Evolutionary conservation across 306 rosid genomes (phyloP).

Genomic region (Gleditsia sinensis): DNA sequence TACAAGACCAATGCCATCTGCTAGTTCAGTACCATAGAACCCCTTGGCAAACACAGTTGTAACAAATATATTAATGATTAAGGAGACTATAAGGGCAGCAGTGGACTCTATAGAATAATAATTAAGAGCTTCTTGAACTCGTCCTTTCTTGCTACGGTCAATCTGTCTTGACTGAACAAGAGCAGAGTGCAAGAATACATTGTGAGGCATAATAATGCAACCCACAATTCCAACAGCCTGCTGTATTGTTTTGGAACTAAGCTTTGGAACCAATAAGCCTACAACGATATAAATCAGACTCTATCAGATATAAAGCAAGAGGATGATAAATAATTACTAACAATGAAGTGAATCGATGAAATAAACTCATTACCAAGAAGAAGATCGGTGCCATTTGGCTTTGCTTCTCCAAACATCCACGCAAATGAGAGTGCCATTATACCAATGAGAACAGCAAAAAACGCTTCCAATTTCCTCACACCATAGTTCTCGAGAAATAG

Average conservation of each 20-base stretch:
- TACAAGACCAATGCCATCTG: slow-evolving; percentile 71
- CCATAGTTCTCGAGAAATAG: slow-evolving; percentile 95
- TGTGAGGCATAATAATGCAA: slow-evolving; percentile 96
- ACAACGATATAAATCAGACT: slow-evolving; percentile 20
- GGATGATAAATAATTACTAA: neutral
- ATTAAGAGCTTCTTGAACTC: slow-evolving; percentile 89
- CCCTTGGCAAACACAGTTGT: slow-evolving; percentile 94
- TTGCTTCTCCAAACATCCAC: slow-evolving; percentile 95
- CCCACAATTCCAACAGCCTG: slow-evolving; percentile 99
- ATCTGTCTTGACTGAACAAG: slow-evolving; percentile 88
- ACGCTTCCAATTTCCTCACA: slow-evolving; percentile 86
- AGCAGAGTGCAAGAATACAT: slow-evolving; percentile 95
- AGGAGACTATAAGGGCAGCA: slow-evolving; percentile 71
- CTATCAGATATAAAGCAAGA: slow-evolving; percentile 34
- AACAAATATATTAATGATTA: slow-evolving; percentile 78
- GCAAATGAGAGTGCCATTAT: slow-evolving; percentile 85
- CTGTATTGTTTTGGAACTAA: slow-evolving; percentile 78
- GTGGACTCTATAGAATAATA: slow-evolving; percentile 88
- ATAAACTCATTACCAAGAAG: slow-evolving; percentile 59
- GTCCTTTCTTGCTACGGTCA: slow-evolving; percentile 64
- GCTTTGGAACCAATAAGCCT: slow-evolving; percentile 90
- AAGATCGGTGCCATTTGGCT: slow-evolving; percentile 80
- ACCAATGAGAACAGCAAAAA: slow-evolving; percentile 86
- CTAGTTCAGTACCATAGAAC: slow-evolving; percentile 73
- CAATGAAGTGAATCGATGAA: neutral